Percentiles rank a stretch among this genome's conserved stretches.
phyloP scores from a whole-genome alignment of 176 grass and related monocot species.

The Calamus simplicifolius region DNA sequence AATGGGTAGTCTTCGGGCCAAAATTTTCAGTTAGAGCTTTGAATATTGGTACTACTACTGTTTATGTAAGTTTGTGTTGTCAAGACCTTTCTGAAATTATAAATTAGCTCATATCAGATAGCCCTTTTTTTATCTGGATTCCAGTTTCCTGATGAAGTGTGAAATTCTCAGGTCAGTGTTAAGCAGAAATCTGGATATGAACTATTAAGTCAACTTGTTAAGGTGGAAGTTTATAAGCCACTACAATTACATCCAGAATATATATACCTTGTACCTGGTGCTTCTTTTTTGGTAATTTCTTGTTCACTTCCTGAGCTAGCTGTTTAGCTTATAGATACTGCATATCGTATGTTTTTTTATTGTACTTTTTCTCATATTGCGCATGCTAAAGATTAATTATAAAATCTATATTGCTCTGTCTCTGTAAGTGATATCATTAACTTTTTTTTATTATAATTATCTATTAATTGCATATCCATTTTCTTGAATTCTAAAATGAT shows the following conservation, averaged over 20 bases:
- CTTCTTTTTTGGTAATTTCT: constrained; percentile 79
- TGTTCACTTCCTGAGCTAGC: background rate
- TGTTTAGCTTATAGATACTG: too few relatives aligned
- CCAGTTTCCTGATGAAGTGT: constrained; percentile 20
- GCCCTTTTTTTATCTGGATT: background rate
- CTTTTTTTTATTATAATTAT: too few relatives aligned
- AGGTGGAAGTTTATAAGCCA: constrained; percentile 85
- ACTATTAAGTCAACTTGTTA: constrained; percentile 81
- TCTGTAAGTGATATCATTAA: too few relatives aligned
- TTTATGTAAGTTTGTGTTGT: constrained; percentile 76
- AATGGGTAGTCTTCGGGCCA: constrained; percentile 24
- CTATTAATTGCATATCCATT: background rate
- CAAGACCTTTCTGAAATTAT: constrained; percentile 7
- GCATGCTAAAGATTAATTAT: too few relatives aligned
- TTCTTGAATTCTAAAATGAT: constrained; percentile 10
- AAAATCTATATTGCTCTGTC: too few relatives aligned
- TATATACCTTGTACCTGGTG: constrained; percentile 84
- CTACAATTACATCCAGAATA: constrained; percentile 78
- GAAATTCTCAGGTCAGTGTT: constrained; percentile 61
- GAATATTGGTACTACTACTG: constrained; percentile 55
- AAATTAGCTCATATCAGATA: constrained; percentile 1
- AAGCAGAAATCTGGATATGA: constrained; percentile 61
- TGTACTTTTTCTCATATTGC: too few relatives aligned
- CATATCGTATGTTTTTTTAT: too few relatives aligned
- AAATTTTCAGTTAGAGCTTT: constrained; percentile 72